Conservation (phyloP, 2,329 filamentous ascomycete species). For the Neophaeococcomyces mojaviensis region DNA sequence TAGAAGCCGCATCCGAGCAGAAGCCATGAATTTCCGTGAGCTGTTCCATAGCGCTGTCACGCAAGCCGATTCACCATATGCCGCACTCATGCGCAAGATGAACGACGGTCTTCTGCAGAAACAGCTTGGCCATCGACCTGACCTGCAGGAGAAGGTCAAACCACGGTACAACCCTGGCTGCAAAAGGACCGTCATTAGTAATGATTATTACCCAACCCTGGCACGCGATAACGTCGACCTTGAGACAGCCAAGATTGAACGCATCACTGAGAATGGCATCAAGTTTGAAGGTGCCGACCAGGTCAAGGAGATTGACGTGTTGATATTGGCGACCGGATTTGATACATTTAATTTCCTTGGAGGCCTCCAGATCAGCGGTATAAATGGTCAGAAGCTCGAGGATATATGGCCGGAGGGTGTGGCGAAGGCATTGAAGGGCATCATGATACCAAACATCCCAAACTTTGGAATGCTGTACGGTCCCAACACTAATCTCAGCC, state of each 20-base stretch:
- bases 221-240: constrained; percentile 41
- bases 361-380: constrained; percentile 46
- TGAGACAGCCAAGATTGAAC: constrained; percentile 43
- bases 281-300: constrained; percentile 36
- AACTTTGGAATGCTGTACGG: constrained; percentile 54
- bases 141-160: constrained; percentile 46
- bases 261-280: constrained; percentile 41
- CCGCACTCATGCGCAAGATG: constrained; percentile 33
- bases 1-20: constrained; percentile 43
- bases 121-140: constrained; percentile 41
- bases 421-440: constrained; percentile 42
- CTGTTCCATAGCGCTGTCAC: constrained; percentile 38
- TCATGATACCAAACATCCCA: constrained; percentile 43
- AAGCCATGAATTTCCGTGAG: constrained; percentile 34
- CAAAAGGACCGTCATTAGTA: constrained; percentile 40
- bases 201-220: constrained; percentile 50
- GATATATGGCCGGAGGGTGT: constrained; percentile 40
- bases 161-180: constrained; percentile 46
- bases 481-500: constrained; percentile 49
- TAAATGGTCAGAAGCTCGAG: constrained; percentile 35
- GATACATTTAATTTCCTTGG: constrained; percentile 51
- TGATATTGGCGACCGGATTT: constrained; percentile 54
- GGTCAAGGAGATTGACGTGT: constrained; percentile 45
- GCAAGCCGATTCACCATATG: constrained; percentile 31
- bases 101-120: constrained; percentile 35